These are phyloP conservation scores for Microdochium bolleyi DNA, from an alignment of 2,329 filamentous ascomycete genomes.

Conservation along the genomic window DNA sequence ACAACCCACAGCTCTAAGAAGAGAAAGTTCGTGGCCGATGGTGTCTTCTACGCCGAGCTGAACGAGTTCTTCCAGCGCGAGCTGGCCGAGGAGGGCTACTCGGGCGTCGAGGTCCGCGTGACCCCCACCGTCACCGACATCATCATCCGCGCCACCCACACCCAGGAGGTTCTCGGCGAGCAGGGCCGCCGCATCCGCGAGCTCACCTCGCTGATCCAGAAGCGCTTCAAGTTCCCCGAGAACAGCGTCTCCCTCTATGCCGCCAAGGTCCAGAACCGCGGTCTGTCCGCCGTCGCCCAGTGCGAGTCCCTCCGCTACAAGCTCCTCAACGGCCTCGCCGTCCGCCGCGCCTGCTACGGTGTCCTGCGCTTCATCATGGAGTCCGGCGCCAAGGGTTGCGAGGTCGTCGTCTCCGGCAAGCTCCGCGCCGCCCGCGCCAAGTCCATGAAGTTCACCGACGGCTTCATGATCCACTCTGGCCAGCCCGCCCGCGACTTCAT, in stretches of 20 bases:
- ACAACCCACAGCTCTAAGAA: constrained; percentile 65
- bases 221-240: constrained; percentile 99
- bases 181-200: constrained; percentile 99
- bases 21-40: constrained; percentile 94
- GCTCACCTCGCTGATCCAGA: constrained; percentile 99
- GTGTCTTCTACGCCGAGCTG: constrained; percentile 99
- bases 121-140: constrained; percentile 99
- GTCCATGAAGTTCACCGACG: constrained; percentile 99
- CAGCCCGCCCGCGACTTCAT: constrained; percentile 99
- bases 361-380: constrained; percentile 99
- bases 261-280: constrained; percentile 99
- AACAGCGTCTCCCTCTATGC: constrained; percentile 99
- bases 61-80: constrained; percentile 99
- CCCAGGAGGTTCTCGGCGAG: constrained; percentile 99
- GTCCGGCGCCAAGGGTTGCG: constrained; percentile 98
- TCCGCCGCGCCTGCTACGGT: constrained; percentile 99
- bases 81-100: constrained; percentile 99
- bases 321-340: constrained; percentile 98
- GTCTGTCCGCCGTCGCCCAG: constrained; percentile 98
- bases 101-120: constrained; percentile 98
- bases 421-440: constrained; percentile 98
- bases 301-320: constrained; percentile 99
- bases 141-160: constrained; percentile 99
- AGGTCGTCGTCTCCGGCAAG: constrained; percentile 99
- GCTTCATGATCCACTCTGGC: constrained; percentile 99